Base-by-base conservation (phyloP, 2,329 filamentous ascomycete genomes). In the Phialophora verrucosa region DNA sequence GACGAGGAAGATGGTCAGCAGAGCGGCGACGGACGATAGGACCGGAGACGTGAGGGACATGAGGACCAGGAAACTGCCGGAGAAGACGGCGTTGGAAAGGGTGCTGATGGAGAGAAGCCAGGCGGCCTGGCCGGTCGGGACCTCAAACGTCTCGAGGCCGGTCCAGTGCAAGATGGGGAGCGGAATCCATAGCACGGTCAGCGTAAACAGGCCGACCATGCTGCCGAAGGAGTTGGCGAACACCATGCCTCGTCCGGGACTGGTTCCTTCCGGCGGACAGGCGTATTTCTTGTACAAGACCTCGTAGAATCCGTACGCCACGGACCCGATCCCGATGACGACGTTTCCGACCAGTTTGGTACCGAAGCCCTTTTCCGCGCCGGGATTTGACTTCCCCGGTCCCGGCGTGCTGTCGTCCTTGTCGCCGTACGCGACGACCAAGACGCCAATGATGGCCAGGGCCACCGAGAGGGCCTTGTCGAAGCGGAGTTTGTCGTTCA, bases 1-100 rank as follows among this genome's bases (percentile, higher is more conserved):
- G 6, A 99, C 95, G 67, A 98, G 87, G 83, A 99, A 98, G 71
- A 99, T 99, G 25, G 95, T 99, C 55, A 99, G 83, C 6, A 99
- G 86, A 2, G 94, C 92, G 0, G 95, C 95, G 11, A 99, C 95
- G 20, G 91, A 96, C 65, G 90, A 94, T 4, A 99, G 83, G 2
- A 99, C 95, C 0, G 95, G 95, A 20, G 90, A 94, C 0, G 95
- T 99, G 31, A 99, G 84, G 17, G 90, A 93, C 75, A 99, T 98
- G 61, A 99, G 85, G 38, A 97, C 91, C 7, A 98, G 84, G 82
- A 98, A 98, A 23, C 90, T 92, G 27, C 95, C 95, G 11, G 93
- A 95, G 76, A 99, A 99, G 0, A 88, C 84, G 83, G 93, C 93
- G 82, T 98, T 99, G 72, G 93, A 88, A 59, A 95, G 76, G 1